These are phyloP conservation scores for Fraxinus baroniana DNA, from an alignment of 305 asterid species.

Conservation along the genomic window DNA sequence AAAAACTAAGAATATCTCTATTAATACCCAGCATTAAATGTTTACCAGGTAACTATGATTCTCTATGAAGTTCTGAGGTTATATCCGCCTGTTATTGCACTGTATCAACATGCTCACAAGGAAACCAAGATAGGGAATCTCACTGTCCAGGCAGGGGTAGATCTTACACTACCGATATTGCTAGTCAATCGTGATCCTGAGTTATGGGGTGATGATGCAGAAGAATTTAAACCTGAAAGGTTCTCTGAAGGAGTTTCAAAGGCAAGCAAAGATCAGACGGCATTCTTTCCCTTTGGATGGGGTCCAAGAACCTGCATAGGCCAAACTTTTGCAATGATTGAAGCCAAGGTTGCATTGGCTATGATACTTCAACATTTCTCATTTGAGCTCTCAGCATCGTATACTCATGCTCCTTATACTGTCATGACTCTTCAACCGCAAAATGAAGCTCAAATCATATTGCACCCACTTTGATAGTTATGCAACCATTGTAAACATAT, in stretches of 20 bases:
- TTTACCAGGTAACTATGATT: conserved; percentile 46
- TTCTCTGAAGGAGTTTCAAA: conserved; percentile 46
- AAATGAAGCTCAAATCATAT: conserved; percentile 46
- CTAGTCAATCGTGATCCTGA: conserved; percentile 42
- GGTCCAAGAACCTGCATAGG: conserved; percentile 58
- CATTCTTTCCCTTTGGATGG: conserved; percentile 63
- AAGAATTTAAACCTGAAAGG: conserved; percentile 52
- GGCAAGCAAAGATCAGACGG: conserved; percentile 42
- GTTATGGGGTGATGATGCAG: conserved; percentile 55
- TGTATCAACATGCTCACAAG: conserved; percentile 33
- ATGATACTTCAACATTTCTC: conserved; percentile 42
- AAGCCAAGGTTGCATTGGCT: conserved; percentile 47
- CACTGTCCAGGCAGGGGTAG: conserved; percentile 42
- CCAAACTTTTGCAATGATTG: conserved; percentile 45
- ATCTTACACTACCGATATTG: conserved; percentile 38
- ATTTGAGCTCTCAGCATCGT: conserved; percentile 47
- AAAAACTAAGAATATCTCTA: background rate
- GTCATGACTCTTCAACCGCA: conserved; percentile 58
- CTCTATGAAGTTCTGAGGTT: conserved; percentile 48
- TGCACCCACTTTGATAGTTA: conserved; percentile 20
- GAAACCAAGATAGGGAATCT: conserved; percentile 41
- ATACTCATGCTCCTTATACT: conserved; percentile 52
- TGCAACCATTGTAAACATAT: background rate
- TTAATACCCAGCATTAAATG: background rate
- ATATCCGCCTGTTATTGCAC: conserved; percentile 45